Base-by-base conservation (phyloP, 192 early-diverging fungal species). In the Backusella tarrabulga region DNA sequence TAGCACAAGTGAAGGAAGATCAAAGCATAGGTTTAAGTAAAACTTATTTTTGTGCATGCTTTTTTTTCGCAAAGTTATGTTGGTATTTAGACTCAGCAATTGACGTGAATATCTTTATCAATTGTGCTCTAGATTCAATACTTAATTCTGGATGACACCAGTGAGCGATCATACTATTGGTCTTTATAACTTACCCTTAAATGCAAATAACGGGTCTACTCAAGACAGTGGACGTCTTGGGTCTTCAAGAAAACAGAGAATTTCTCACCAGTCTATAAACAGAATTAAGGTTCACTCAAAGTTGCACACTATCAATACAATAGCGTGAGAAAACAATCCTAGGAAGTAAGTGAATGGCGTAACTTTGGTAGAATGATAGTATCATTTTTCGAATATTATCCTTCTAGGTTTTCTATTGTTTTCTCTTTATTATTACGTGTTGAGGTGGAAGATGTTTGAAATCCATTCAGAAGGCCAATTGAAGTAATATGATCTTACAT, bases 251-350 rank as follows among this genome's bases (percentile, higher is more conserved):
- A 63, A 63, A 29, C 56, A 63, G 29, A 63, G 56, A 63, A 63
- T 63, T 63, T 63, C 56, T 63, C 56, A 63, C 26, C 56, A 23
- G 26, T 29, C 56, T 63, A 29, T 29, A 60, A 29, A 26, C 56
- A 63, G 56, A 63, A 63, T 63, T 63, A 63, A 63, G 23, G 54
- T 60, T 60, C 26, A 6, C 11, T 60, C 7, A 60, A 26, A 12
- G 56, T 63, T 63, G 56, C 56, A 63, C 56, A 12, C 12, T 63
- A 63, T 23, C 56, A 63, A 63, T 63, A 63, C 56, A 63, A 63
- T 63, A 63, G 56, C 56, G 56, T 63, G 56, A 29, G 56, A 63
- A 50, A 63, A 29, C 56, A 63, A 63, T 26, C 11, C 23, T 29
- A 63, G 8, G 56, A 63, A 63, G 7, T 23, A 63, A 29, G 6